phyloP scores from a whole-genome alignment of 2,329 filamentous ascomycete genomes.

The Ophiosphaerella herpotricha region DNA sequence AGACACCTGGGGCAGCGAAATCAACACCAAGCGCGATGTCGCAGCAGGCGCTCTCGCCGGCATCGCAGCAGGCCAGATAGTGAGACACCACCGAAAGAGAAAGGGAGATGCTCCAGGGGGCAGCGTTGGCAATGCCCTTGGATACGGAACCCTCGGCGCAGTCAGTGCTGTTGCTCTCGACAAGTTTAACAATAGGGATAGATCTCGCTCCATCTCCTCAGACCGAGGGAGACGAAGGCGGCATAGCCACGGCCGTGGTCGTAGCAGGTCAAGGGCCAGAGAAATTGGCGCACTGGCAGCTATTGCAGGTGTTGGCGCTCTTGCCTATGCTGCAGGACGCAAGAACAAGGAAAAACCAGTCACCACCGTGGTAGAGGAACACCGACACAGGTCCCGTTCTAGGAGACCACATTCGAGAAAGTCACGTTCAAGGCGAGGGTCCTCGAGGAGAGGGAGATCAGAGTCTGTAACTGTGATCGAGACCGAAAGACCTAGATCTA shows the following conservation, averaged over 20 bases:
- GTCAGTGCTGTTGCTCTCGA: slow-evolving; percentile 64
- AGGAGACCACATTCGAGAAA: slow-evolving; percentile 32
- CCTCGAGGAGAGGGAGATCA: slow-evolving; percentile 21
- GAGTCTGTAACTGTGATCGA: slow-evolving; percentile 45
- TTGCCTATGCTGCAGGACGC: slow-evolving; percentile 58
- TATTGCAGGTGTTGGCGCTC: slow-evolving; percentile 63
- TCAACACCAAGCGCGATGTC: slow-evolving; percentile 60
- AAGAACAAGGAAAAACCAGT: slow-evolving; percentile 54
- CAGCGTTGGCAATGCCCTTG: slow-evolving; percentile 58
- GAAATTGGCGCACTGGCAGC: slow-evolving; percentile 64
- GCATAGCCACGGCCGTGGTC: slow-evolving; percentile 35
- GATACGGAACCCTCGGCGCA: slow-evolving; percentile 65
- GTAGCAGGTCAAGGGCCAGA: slow-evolving; percentile 51
- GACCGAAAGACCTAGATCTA: slow-evolving; percentile 31
- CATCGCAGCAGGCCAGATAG: slow-evolving; percentile 63
- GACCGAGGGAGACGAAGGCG: slow-evolving; percentile 32
- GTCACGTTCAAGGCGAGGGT: slow-evolving; percentile 6
- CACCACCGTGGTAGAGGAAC: slow-evolving; percentile 51
- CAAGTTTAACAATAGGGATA: slow-evolving; percentile 54
- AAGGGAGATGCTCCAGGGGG: slow-evolving; percentile 60
- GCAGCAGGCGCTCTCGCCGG: slow-evolving; percentile 67
- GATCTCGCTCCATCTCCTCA: slow-evolving; percentile 47
- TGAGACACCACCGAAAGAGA: slow-evolving; percentile 61
- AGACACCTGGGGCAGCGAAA: slow-evolving; percentile 49
- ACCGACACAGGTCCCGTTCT: slow-evolving; percentile 53